A percentile compares a stretch with the other conserved stretches of the same genome.
phyloP scores from a whole-genome alignment of 2,329 filamentous ascomycete genomes.

The Aureobasidium melanogenum region DNA sequence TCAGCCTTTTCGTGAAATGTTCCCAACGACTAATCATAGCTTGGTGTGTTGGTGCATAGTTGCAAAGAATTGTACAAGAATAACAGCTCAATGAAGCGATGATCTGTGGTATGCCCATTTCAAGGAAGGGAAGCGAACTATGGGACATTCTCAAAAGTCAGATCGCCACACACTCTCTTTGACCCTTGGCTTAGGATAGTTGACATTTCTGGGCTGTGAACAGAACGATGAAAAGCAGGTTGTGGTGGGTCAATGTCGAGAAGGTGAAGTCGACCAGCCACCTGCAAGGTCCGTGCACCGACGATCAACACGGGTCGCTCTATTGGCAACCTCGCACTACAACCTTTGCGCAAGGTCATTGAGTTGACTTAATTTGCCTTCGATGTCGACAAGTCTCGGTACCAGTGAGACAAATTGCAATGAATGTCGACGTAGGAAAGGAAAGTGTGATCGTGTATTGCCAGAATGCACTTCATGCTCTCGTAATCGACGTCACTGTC shows the following conservation, averaged over 20 bases:
- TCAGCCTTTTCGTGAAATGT: not conserved
- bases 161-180: not conserved
- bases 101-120: no score
- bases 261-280: not conserved
- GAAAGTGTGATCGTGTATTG: conserved; percentile 25
- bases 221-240: not conserved
- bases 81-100: no score
- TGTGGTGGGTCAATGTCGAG: not conserved
- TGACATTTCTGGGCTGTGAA: not conserved
- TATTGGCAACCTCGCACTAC: not conserved
- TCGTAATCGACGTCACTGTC: conserved; percentile 37
- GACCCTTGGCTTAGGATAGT: not conserved
- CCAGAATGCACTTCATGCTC: conserved; percentile 33
- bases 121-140: no score
- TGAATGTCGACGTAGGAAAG: conserved; percentile 22
- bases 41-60: no score
- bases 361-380: not conserved
- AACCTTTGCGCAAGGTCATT: not conserved
- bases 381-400: not conserved
- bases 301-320: no score
- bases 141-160: not conserved
- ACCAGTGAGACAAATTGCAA: conserved; percentile 16
- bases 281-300: not conserved
- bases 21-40: no score
- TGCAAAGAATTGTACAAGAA: no score